Evolutionary conservation across 345 rosid species (phyloP).

Genomic region (Clarkia xantiana): DNA sequence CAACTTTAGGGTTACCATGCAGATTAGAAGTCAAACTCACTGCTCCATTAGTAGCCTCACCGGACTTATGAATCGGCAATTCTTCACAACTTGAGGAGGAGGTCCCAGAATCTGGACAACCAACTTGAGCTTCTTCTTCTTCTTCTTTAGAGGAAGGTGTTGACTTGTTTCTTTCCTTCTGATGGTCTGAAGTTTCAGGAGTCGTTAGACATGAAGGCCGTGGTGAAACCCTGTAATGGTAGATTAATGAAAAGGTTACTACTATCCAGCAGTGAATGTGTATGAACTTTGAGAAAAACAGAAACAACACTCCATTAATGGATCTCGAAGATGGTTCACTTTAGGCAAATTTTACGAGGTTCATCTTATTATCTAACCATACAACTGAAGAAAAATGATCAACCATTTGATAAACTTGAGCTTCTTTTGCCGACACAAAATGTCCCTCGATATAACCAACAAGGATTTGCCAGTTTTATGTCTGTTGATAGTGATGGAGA

Average conservation of each 20-base stretch:
- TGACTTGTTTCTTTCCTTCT: constrained; percentile 12
- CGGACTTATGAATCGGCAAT: constrained; percentile 3
- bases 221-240: constrained; percentile 37
- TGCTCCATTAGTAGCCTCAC: constrained; percentile 1
- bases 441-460: neutral
- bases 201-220: constrained; percentile 35
- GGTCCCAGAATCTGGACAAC: constrained; percentile 13
- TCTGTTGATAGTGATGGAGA: neutral
- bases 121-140: constrained; percentile 13
- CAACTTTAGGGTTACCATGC: constrained; percentile 7
- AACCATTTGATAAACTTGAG: too few species aligned
- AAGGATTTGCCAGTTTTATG: neutral
- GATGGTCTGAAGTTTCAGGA: constrained; percentile 20
- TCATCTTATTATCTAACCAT: too few species aligned
- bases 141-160: constrained; percentile 16
- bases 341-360: too few species aligned
- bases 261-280: too few species aligned
- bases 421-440: neutral
- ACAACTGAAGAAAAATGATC: too few species aligned
- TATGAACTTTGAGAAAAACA: too few species aligned
- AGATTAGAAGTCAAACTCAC: constrained; percentile 10
- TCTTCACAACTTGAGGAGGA: constrained; percentile 5
- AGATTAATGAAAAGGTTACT: constrained; percentile 2
- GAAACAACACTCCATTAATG: too few species aligned
- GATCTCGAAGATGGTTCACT: too few species aligned